Conservation (phyloP, 495 filamentous ascomycete genomes). For the Aspergillus sclerotiicarbonarius region DNA sequence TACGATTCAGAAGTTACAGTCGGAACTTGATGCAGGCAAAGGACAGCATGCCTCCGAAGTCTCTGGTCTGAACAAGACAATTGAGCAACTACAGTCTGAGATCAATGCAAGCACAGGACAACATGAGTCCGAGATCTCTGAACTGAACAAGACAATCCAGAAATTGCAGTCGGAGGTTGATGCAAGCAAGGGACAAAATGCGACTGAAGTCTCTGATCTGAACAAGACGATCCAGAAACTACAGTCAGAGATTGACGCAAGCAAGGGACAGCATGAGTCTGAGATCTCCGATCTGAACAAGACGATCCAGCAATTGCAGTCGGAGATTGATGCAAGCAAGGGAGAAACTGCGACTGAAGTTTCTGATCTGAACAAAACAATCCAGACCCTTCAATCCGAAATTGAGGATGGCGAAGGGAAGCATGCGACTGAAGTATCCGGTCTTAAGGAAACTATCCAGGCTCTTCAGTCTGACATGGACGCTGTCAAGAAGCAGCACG, state of each 20-base stretch:
- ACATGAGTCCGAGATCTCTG: slow-evolving; percentile 23
- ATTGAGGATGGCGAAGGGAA: slow-evolving; percentile 27
- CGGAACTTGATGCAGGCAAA: slow-evolving; percentile 51
- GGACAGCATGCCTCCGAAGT: slow-evolving; percentile 32
- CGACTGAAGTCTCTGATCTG: slow-evolving; percentile 18
- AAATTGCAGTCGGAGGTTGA: slow-evolving; percentile 40
- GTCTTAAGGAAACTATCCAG: slow-evolving; percentile 53
- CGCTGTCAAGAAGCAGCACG: slow-evolving; percentile 52
- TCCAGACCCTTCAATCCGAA: slow-evolving; percentile 47
- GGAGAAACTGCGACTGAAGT: slow-evolving; percentile 11
- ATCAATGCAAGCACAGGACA: slow-evolving; percentile 50
- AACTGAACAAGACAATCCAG: slow-evolving; percentile 27
- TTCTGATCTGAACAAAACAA: slow-evolving; percentile 10
- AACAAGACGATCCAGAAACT: slow-evolving; percentile 42
- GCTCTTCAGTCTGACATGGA: slow-evolving; percentile 55
- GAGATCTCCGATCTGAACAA: slow-evolving; percentile 14
- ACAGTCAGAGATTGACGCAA: slow-evolving; percentile 24
- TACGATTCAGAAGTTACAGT: slow-evolving; percentile 53
- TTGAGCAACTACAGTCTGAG: slow-evolving; percentile 53
- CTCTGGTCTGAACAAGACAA: slow-evolving; percentile 25
- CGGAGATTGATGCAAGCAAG: slow-evolving; percentile 3
- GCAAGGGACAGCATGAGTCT: slow-evolving; percentile 8
- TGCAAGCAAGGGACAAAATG: slow-evolving; percentile 28
- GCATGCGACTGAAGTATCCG: slow-evolving; percentile 54
- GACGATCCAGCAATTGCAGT: slow-evolving; percentile 46